Base-by-base conservation (phyloP, 2,329 filamentous ascomycete genomes). In the Colletotrichum horii region DNA sequence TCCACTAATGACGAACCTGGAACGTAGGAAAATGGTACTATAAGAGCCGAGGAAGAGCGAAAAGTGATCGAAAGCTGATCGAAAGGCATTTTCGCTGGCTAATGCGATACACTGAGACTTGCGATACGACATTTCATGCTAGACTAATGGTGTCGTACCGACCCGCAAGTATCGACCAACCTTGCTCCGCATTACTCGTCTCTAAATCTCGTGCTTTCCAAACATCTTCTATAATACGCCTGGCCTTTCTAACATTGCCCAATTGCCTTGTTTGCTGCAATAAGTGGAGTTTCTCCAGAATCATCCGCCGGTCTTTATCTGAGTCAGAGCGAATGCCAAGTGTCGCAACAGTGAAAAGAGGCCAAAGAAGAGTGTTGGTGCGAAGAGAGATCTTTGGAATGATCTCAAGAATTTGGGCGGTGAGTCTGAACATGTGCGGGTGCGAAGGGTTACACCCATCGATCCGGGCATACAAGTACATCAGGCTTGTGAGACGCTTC, bases 281-380 rank as follows among this genome's bases (percentile, higher is more conserved):
- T 12, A 32, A n/a, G 16, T 60, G 56, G 16, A 60, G 26, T 32
- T 60, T 60, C 56, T 60, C 28, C 19, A 60, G 28, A 28, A 60
- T 32, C 16, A 60, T 30, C 7, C 56, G 56, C 15, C 56, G 56
- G 26, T 60, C 68, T 16, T 79, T 77, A 34, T 82, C 60, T 5
- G 60, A 62, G 15, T 38, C 60, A 22, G 60, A 24, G 12, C 32
- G 60, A 7, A 62, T 22, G 15, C 60, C 60, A 26, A 62, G 32
- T 4, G 32, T 62, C 32, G 60, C 60, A 3, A 62, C 60, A 24
- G n/a, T 62, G 60, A 62, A 62, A 9, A 62, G 22, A 6, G 60
- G 32, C 60, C 60, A 62, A 32, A 62, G 60, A 24, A 62, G 12
- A 16, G n/a, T 62, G 8, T 62, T 62, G 60, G 60, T 62, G n/a